Percentiles rank a stretch among this genome's conserved stretches.
Conservation (phyloP, 768 basidiomycete genomes). For the Flagelloscypha sp. region DNA sequence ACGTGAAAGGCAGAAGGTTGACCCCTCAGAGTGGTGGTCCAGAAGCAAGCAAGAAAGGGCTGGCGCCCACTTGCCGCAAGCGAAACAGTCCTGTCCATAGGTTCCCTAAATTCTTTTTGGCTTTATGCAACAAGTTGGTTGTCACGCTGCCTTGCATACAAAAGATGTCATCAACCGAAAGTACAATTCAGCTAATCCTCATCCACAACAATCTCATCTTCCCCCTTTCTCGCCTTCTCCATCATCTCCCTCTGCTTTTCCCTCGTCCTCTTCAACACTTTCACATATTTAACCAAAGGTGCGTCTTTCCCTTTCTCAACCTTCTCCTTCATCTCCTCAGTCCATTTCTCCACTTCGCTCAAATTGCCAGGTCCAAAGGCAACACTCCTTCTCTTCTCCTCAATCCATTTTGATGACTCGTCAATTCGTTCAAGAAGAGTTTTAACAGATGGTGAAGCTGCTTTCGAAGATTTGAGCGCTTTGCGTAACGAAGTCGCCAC, state of each 20-base stretch:
- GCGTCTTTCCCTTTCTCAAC: constrained; percentile 62
- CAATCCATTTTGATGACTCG: constrained; percentile 73
- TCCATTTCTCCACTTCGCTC: constrained; percentile 67
- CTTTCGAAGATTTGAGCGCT: constrained; percentile 55
- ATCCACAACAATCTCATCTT: too few relatives aligned
- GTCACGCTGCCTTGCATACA: too few relatives aligned
- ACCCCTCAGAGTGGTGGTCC: too few relatives aligned
- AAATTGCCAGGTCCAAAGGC: constrained; percentile 68
- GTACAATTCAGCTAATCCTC: too few relatives aligned
- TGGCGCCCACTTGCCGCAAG: too few relatives aligned
- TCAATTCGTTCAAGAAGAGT: constrained; percentile 80
- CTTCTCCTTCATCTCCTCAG: constrained; percentile 45
- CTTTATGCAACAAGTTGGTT: too few relatives aligned
- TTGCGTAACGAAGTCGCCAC: constrained; percentile 65
- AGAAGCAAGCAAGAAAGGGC: too few relatives aligned
- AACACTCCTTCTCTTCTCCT: constrained; percentile 59
- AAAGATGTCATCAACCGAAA: too few relatives aligned
- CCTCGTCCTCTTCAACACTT: constrained; percentile 72
- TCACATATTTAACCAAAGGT: constrained; percentile 77
- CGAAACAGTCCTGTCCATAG: too few relatives aligned
- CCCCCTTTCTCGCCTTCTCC: constrained; percentile 68
- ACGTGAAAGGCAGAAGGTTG: too few relatives aligned
- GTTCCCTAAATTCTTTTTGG: too few relatives aligned
- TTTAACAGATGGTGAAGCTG: constrained; percentile 45
- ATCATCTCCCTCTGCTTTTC: constrained; percentile 63